Conservation (phyloP, 1,139 yeast genomes). For the Geotrichum bryndzae region DNA sequence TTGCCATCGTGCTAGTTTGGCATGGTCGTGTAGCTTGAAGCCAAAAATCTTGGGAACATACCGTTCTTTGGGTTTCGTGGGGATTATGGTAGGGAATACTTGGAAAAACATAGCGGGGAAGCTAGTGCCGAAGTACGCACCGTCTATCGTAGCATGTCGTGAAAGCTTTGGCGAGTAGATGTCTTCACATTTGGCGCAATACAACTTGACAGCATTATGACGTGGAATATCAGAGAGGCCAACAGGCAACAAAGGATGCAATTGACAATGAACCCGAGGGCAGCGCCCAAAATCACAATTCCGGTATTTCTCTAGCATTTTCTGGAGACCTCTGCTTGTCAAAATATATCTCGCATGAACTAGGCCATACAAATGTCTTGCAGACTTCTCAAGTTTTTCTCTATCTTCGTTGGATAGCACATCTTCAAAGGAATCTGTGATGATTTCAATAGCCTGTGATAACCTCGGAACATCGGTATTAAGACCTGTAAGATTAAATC, state of each 20-base stretch:
- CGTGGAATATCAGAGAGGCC: constrained; percentile 87
- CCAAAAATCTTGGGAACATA: constrained; percentile 92
- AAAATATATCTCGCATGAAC: constrained; percentile 80
- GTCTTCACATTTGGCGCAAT: constrained; percentile 95
- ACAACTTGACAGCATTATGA: constrained; percentile 76
- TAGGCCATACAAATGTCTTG: constrained; percentile 71
- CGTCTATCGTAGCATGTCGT: constrained; percentile 82
- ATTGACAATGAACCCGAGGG: constrained; percentile 84
- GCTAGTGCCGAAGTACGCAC: constrained; percentile 94
- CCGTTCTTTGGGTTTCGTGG: constrained; percentile 62
- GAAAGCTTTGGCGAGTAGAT: constrained; percentile 85
- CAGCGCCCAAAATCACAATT: constrained; percentile 96
- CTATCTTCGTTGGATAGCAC: constrained; percentile 49
- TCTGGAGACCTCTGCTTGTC: constrained; percentile 82
- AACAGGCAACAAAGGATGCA: constrained; percentile 86
- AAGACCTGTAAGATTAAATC: constrained; percentile 89
- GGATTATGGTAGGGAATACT: constrained; percentile 73
- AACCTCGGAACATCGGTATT: constrained; percentile 78
- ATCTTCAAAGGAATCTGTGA: constrained; percentile 57
- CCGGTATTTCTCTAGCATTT: constrained; percentile 81
- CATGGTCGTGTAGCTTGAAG: constrained; percentile 83
- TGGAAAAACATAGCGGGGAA: constrained; percentile 97
- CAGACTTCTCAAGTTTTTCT: constrained; percentile 64
- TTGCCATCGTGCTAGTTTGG: constrained; percentile 90
- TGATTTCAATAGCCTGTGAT: constrained; percentile 74